These are phyloP conservation scores for Lactifluus piperatus DNA, from an alignment of 768 basidiomycete genomes.

Conservation along the genomic window DNA sequence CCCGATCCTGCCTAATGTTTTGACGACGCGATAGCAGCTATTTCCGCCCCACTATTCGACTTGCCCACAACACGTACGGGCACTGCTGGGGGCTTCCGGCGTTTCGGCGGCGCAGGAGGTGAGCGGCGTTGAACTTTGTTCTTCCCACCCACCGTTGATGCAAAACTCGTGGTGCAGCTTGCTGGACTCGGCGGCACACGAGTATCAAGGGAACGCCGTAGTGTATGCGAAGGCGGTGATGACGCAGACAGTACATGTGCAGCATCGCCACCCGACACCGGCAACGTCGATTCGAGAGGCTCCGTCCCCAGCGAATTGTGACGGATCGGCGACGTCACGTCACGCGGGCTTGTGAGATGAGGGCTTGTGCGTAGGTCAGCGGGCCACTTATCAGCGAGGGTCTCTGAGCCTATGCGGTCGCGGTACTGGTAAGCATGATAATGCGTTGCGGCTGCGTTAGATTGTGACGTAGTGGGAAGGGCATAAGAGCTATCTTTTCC, in stretches of 20 bases:
- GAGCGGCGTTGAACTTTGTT: slow-evolving; percentile 28
- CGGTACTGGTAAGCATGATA: neutral
- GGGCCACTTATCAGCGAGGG: neutral
- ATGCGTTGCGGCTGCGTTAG: neutral
- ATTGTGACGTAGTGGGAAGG: slow-evolving; percentile 13
- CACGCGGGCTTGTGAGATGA: neutral
- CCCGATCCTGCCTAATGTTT: slow-evolving; percentile 1
- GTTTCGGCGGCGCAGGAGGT: slow-evolving; percentile 57
- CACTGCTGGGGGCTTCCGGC: slow-evolving; percentile 65
- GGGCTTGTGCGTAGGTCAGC: neutral
- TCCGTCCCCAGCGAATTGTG: slow-evolving; percentile 17
- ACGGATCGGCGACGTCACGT: neutral
- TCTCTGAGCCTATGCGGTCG: neutral
- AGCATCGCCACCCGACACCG: slow-evolving; percentile 14
- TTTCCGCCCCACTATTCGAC: slow-evolving; percentile 44
- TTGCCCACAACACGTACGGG: slow-evolving; percentile 35
- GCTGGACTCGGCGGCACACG: slow-evolving; percentile 17
- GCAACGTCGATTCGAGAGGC: slow-evolving; percentile 24
- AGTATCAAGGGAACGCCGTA: slow-evolving; percentile 18
- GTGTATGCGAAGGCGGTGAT: slow-evolving; percentile 16
- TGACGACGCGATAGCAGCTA: slow-evolving; percentile 48
- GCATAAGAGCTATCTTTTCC: slow-evolving; percentile 28
- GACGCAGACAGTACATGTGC: slow-evolving; percentile 17
- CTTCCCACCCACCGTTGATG: neutral
- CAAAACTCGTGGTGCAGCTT: neutral